Conservation (phyloP, 257 asterid species). For the Scutellaria minor region DNA sequence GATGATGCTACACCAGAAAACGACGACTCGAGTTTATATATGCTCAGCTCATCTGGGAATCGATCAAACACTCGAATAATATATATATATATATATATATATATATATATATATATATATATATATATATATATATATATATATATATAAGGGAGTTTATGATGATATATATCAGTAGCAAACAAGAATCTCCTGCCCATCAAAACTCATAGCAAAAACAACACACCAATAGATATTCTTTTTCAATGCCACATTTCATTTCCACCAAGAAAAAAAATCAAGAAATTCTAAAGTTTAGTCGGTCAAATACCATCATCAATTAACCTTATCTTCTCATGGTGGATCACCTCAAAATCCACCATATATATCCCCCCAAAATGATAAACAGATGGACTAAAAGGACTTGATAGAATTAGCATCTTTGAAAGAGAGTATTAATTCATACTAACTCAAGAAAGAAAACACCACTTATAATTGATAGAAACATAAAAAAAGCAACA, state of each 20-base stretch:
- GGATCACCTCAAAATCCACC: slow-evolving; percentile 31
- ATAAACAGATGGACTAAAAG: slow-evolving; percentile 3
- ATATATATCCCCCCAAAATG: neutral
- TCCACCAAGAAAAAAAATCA: neutral
- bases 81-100: too few relatives aligned
- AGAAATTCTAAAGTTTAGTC: neutral
- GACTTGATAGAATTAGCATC: slow-evolving; percentile 23
- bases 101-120: too few relatives aligned
- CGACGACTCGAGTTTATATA: slow-evolving; percentile 40
- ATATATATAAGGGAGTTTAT: neutral
- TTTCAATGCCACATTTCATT: neutral
- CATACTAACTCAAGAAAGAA: neutral
- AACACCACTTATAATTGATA: neutral
- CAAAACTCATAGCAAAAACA: slow-evolving; percentile 16
- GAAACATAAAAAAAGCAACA: neutral
- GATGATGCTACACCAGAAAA: slow-evolving; percentile 63
- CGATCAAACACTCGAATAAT: too few relatives aligned
- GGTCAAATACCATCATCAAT: slow-evolving; percentile 24
- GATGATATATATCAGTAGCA: neutral
- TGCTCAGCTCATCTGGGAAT: neutral
- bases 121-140: too few relatives aligned
- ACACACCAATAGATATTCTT: neutral
- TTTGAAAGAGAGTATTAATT: neutral
- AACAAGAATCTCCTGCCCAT: slow-evolving; percentile 30
- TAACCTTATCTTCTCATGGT: slow-evolving; percentile 35